Evolutionary conservation across 495 filamentous ascomycete species (phyloP).

Genomic region (Penicillium daleae): DNA sequence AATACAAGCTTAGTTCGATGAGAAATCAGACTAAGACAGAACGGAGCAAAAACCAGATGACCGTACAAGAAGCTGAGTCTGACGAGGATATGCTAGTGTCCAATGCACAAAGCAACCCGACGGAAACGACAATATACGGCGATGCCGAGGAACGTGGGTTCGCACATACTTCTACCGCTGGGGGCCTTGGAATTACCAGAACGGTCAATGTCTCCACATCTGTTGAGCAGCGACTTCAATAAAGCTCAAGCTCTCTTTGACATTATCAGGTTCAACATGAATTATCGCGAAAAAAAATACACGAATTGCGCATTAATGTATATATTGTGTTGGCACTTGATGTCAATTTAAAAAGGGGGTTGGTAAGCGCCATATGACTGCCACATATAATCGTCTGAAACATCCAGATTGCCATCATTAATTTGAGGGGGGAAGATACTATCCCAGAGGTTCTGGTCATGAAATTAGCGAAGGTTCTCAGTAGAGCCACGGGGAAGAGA

Average conservation of each 20-base stretch:
- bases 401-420: background rate
- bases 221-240: slow-evolving; percentile 13
- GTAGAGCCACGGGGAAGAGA: background rate
- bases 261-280: background rate
- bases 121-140: slow-evolving; percentile 26
- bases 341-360: background rate
- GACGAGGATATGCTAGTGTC: slow-evolving; percentile 35
- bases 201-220: slow-evolving; percentile 33
- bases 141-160: slow-evolving; percentile 9
- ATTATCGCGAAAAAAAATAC: no score
- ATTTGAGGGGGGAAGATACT: background rate
- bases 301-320: background rate
- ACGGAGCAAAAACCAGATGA: slow-evolving; percentile 22
- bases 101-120: slow-evolving; percentile 30
- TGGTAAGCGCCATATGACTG: background rate
- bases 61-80: slow-evolving; percentile 16
- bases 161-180: background rate
- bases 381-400: background rate
- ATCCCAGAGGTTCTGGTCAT: background rate
- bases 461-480: background rate
- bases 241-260: background rate
- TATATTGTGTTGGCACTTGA: background rate
- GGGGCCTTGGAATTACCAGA: slow-evolving; percentile 28
- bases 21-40: slow-evolving; percentile 15
- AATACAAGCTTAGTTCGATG: slow-evolving; percentile 27